Conservation (phyloP, 371 early-diverging fungal species). For the Mortierella sp. region DNA sequence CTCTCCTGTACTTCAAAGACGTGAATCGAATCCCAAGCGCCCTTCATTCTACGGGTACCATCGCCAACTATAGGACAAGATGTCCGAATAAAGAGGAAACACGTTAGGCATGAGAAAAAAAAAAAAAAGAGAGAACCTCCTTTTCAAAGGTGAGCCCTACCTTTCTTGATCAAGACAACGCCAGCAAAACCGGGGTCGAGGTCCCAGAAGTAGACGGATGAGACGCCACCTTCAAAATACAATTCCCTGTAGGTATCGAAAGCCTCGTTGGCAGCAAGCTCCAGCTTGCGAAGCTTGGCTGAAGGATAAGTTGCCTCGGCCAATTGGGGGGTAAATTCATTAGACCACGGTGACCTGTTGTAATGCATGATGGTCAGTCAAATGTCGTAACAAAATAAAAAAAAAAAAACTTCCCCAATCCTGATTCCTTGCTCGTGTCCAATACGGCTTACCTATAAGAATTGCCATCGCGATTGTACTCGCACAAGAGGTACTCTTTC, state of each 20-base stretch:
- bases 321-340: conserved; percentile 92
- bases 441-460: conserved; percentile 83
- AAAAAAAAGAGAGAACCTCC: background rate
- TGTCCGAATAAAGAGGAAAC: too few species aligned
- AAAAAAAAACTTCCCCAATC: background rate
- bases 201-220: conserved; percentile 97
- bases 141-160: conserved; percentile 56
- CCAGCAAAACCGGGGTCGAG: conserved; percentile 93
- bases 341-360: conserved; percentile 95
- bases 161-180: conserved; percentile 96
- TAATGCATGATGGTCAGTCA: too few species aligned
- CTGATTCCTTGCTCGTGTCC: background rate
- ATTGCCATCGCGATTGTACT: conserved; percentile 97
- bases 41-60: conserved; percentile 77
- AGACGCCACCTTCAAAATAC: conserved; percentile 97
- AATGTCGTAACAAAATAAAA: conserved; percentile 1
- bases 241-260: conserved; percentile 96
- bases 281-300: conserved; percentile 85
- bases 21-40: conserved; percentile 99
- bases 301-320: conserved; percentile 87
- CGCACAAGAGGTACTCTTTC: conserved; percentile 90
- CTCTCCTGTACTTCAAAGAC: conserved; percentile 92
- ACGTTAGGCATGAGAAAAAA: background rate
- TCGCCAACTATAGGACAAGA: conserved; percentile 67
- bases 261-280: conserved; percentile 94